Evolutionary conservation across 495 filamentous ascomycete species (phyloP).

Genomic region (Venustampulla echinocandica): DNA sequence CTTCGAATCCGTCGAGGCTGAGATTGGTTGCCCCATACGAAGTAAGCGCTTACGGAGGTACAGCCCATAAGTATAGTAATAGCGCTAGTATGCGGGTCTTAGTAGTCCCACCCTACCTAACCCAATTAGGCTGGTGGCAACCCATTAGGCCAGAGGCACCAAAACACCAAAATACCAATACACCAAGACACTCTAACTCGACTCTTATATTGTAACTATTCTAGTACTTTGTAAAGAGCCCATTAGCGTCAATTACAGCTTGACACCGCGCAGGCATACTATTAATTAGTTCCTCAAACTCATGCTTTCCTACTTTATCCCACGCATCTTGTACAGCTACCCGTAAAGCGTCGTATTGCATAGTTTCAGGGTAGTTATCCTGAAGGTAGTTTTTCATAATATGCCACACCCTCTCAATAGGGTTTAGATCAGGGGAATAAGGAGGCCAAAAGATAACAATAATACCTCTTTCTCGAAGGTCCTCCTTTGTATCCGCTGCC

Average conservation of each 20-base stretch:
- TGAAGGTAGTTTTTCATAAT: conserved; percentile 23
- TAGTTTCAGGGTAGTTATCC: conserved; percentile 12
- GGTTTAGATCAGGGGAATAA: conserved; percentile 23
- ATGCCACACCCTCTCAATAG: conserved; percentile 26
- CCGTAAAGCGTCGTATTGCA: conserved; percentile 12
- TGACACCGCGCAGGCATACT: conserved; percentile 23
- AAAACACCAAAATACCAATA: conserved; percentile 6
- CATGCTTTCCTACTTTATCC: conserved; percentile 15
- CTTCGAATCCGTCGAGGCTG: too few species aligned
- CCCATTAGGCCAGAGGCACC: too few species aligned
- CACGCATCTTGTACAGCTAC: conserved; percentile 20
- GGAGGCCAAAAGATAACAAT: conserved; percentile 20
- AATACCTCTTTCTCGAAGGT: conserved; percentile 7
- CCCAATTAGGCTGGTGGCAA: not conserved
- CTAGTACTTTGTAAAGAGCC: conserved; percentile 24
- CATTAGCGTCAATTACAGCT: conserved; percentile 26
- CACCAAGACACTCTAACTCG: too few species aligned
- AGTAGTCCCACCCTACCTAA: not conserved
- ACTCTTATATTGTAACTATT: too few species aligned
- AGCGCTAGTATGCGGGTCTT: not conserved
- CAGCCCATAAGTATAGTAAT: conserved; percentile 2
- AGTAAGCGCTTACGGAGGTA: conserved; percentile 7
- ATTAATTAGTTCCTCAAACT: conserved; percentile 19
- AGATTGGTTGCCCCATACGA: too few species aligned
- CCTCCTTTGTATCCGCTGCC: conserved; percentile 3